Percentiles rank a stretch among this genome's conserved stretches.
phyloP scores from a whole-genome alignment of 352 stramenopile species.

The Pythium vanterpoolii region DNA sequence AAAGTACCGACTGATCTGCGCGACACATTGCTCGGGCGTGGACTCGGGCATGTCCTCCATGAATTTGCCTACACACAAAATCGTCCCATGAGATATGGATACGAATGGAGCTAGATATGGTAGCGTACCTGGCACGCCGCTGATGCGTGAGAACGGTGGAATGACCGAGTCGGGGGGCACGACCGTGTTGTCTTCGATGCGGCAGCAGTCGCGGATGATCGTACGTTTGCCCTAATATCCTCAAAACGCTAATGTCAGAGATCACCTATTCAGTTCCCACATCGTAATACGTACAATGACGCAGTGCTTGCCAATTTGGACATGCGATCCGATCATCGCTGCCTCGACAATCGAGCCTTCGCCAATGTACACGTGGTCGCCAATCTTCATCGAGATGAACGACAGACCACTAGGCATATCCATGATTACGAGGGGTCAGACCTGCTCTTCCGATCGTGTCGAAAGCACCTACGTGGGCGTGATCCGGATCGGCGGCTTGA shows the following conservation, averaged over 20 bases:
- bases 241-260: background rate
- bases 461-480: conserved; percentile 46
- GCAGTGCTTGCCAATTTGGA: conserved; percentile 83
- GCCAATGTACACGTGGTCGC: conserved; percentile 79
- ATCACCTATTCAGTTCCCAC: too few relatives aligned
- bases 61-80: conserved; percentile 41
- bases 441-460: too few relatives aligned
- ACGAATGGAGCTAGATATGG: too few relatives aligned
- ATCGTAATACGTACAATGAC: conserved; percentile 80
- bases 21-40: conserved; percentile 66
- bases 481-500: conserved; percentile 67
- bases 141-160: conserved; percentile 68
- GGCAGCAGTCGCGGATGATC: conserved; percentile 84
- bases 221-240: conserved; percentile 62
- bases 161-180: conserved; percentile 76
- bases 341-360: conserved; percentile 75
- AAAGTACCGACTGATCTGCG: conserved; percentile 81
- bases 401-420: conserved; percentile 42
- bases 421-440: background rate
- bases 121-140: conserved; percentile 60
- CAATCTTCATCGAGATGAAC: conserved; percentile 84
- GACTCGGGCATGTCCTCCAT: conserved; percentile 78
- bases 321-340: conserved; percentile 78
- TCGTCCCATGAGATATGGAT: too few relatives aligned
- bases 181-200: conserved; percentile 79